Conservation (phyloP, 1,284 basidiomycete genomes). For the Ustilago lituana region DNA sequence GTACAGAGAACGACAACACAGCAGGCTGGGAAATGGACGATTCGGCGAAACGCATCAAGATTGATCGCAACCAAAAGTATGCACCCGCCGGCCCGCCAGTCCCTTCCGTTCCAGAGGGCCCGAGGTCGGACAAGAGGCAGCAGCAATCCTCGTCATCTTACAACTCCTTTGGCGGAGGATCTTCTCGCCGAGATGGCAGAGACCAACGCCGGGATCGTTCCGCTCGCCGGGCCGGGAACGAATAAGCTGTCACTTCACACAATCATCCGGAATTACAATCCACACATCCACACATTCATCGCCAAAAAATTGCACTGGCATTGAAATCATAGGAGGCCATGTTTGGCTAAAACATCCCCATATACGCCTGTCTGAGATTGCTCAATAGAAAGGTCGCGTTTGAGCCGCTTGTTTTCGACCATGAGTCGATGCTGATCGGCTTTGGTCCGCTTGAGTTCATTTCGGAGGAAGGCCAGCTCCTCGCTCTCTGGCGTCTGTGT, state of each 20-base stretch:
- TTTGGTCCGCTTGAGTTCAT: constrained; percentile 50
- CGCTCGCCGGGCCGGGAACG: constrained; percentile 33
- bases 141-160: constrained; percentile 5
- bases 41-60: constrained; percentile 27
- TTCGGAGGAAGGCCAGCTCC: constrained; percentile 50
- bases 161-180: constrained; percentile 20
- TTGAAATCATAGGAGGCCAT: constrained; percentile 31
- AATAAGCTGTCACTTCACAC: not conserved
- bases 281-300: not conserved
- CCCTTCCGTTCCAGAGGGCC: constrained; percentile 11
- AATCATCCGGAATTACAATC: not conserved
- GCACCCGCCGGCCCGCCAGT: constrained; percentile 17
- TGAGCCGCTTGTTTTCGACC: constrained; percentile 43
- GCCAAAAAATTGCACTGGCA: not conserved
- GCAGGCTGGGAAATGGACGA: constrained; percentile 21
- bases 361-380: constrained; percentile 17
- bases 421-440: constrained; percentile 42
- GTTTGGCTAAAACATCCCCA: constrained; percentile 19
- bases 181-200: constrained; percentile 12
- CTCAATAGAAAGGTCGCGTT: constrained; percentile 40
- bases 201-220: constrained; percentile 27
- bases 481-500: constrained; percentile 55
- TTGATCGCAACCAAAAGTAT: constrained; percentile 31
- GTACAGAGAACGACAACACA: not conserved
- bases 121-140: constrained; percentile 19